Evolutionary conservation across 2,329 filamentous ascomycete genomes (phyloP), one percentile per base, ranked within the genome.

Genomic region (Elsinoe batatas): DNA sequence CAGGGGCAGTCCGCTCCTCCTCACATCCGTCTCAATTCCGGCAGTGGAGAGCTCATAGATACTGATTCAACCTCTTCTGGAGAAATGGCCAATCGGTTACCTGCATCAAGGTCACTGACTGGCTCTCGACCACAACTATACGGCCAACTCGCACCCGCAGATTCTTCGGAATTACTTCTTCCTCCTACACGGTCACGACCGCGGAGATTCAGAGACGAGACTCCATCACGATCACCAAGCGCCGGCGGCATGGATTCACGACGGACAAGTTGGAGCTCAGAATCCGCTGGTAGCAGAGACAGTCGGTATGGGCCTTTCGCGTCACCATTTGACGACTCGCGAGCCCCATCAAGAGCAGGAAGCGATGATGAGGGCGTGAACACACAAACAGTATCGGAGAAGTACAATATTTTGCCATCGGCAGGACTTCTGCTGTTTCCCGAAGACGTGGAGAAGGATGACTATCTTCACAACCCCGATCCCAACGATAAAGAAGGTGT

Each of bases 391-490:
- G 84, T 87, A 2, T 81, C 82, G 13, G 82, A 86, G 64, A 87
- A 87, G 68, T 87, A 84, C 68, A 86, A 85, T 64, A 87, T 88
- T 54, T 74, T 80, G 65, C 83, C 84, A 0, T 83, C 81, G 2
- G 79, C 82, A 12, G 82, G 82, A 5, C 69, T 87, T 53, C 66
- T 88, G 38, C 70, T 87, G 17, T 87, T 83, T 62, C 84, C 84
- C 0, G 82, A 87, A 65, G 84, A 87, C 64, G 80, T 86, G 18
- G 84, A 88, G 66, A 85, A 85, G 63, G 84, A 88, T 64, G 84
- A 88, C 64, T 84, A 80, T 60, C 64, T 88, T 59, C 84, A 88
- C 65, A 86, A 87, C 62, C 84, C 84, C 0, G 82, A 84, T 63
- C 80, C 82, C 1, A 77, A 78, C 53, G 83, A 86, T 46, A 79